Base-by-base conservation (phyloP, 805 yeast species). In the Candida chauliodis region DNA sequence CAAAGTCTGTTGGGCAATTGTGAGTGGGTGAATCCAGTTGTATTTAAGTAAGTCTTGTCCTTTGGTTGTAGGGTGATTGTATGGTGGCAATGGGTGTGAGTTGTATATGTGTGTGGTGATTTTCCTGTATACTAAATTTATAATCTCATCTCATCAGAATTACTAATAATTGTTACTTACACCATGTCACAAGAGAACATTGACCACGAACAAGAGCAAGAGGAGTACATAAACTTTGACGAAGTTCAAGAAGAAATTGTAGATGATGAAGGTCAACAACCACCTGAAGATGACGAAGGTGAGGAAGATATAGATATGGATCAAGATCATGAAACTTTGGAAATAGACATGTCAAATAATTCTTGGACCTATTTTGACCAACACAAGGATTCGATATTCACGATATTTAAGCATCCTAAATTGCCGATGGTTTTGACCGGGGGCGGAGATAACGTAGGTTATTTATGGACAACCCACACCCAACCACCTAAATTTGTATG, bases 401-500 rank as follows among this genome's bases (percentile, higher is more conserved):
- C 84, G 10, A 71, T 93, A n/a, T 77, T 85, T 35, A 66, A 80
- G 5, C 97, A 93, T 58, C 97, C 97, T 27, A 71, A 71, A 5
- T 69, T 89, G 43, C 97, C 97, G 13, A 60, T 83, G 58, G 93
- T 86, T 7, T 83, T 81, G n/a, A 75, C 91, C 16, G 99, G 99
- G 21, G 98, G 96, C 29, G 98, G 95, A 42, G 99, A 93, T 59
- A 81, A 91, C 58, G 69, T 78, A 18, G 96, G 90, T 1, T 86
- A 78, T 56, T 57, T 93, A 51, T 93, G 98, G 98, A 88, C 96
- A 3, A 82, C 95, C 1, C 95, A 88, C 59, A 72, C 87, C 2
- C 79, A 78, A 43, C 95, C 96, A 22, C 87, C 96, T 8, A 78
- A 81, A 45, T 71, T 84, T 41, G 90, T 88, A 2, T 80, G 84